Evolutionary conservation across 495 filamentous ascomycete genomes (phyloP).

Genomic region (Aspergillus sclerotioniger): DNA sequence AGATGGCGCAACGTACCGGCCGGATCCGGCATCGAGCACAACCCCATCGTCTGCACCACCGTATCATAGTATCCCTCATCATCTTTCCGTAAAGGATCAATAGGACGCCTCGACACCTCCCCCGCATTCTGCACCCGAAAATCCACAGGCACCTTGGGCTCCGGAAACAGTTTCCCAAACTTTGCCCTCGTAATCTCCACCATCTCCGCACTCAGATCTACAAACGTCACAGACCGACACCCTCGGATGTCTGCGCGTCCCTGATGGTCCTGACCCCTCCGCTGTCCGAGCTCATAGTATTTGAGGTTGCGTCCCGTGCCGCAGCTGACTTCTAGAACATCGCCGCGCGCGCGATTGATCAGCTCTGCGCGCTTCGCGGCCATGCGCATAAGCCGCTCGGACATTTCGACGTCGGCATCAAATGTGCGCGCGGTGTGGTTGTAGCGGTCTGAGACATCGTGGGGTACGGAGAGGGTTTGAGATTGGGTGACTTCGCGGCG

Average conservation of each 20-base stretch:
- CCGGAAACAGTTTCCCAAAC: slow-evolving; percentile 50
- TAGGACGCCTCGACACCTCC: slow-evolving; percentile 17
- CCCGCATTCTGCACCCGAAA: slow-evolving; percentile 45
- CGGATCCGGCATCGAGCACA: slow-evolving; percentile 83
- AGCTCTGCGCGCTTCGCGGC: slow-evolving; percentile 59
- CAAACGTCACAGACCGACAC: slow-evolving; percentile 54
- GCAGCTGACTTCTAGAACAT: slow-evolving; percentile 85
- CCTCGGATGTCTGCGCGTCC: slow-evolving; percentile 36
- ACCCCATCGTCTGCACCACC: slow-evolving; percentile 86
- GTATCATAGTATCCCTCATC: slow-evolving; percentile 65
- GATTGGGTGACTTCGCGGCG: slow-evolving; percentile 34
- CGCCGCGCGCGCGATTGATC: slow-evolving; percentile 60
- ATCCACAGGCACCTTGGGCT: slow-evolving; percentile 35
- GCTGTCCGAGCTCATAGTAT: slow-evolving; percentile 67
- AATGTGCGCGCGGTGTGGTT: slow-evolving; percentile 56
- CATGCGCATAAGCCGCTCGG: slow-evolving; percentile 67
- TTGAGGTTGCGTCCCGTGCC: slow-evolving; percentile 87
- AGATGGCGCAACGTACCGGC: slow-evolving; percentile 59
- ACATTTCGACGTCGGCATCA: slow-evolving; percentile 61
- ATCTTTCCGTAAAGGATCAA: neutral
- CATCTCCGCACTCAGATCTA: slow-evolving; percentile 66
- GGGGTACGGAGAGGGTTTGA: slow-evolving; percentile 38
- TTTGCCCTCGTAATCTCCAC: slow-evolving; percentile 58
- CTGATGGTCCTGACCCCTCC: slow-evolving; percentile 66
- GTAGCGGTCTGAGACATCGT: slow-evolving; percentile 57